These are phyloP conservation scores for Melanomma pulvis-pyrius DNA, from an alignment of 495 filamentous ascomycete species.

Conservation along the genomic window DNA sequence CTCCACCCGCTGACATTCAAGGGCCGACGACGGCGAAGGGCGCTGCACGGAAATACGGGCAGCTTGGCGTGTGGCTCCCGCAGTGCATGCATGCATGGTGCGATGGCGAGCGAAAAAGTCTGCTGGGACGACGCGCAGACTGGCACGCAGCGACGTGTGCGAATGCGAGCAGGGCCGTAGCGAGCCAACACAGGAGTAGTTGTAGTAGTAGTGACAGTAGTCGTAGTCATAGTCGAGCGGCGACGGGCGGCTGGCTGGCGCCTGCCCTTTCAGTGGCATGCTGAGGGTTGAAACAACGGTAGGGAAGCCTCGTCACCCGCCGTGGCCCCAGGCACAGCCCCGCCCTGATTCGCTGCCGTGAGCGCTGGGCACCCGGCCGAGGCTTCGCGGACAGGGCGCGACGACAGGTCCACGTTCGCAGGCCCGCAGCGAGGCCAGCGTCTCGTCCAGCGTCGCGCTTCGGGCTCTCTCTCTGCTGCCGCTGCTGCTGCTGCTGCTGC, in stretches of 20 bases:
- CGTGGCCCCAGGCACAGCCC: constrained; percentile 1
- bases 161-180: no score
- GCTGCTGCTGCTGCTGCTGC: not conserved
- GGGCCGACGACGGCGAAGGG: not conserved
- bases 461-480: not conserved
- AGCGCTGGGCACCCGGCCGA: not conserved
- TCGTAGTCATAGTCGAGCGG: no score
- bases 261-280: not conserved
- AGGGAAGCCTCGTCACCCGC: not conserved
- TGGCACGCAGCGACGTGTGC: not conserved
- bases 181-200: no score
- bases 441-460: not conserved
- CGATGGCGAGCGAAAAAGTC: not conserved
- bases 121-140: not conserved
- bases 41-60: not conserved
- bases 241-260: not conserved
- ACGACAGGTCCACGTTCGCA: not conserved
- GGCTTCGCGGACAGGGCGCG: not conserved
- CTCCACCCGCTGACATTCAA: not conserved
- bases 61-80: no score
- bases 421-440: no score
- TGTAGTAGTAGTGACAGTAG: no score
- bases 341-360: not conserved
- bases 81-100: no score
- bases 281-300: not conserved